These are phyloP conservation scores for Rhodofomes roseus DNA, from an alignment of 1,284 basidiomycete species.

Conservation along the genomic window DNA sequence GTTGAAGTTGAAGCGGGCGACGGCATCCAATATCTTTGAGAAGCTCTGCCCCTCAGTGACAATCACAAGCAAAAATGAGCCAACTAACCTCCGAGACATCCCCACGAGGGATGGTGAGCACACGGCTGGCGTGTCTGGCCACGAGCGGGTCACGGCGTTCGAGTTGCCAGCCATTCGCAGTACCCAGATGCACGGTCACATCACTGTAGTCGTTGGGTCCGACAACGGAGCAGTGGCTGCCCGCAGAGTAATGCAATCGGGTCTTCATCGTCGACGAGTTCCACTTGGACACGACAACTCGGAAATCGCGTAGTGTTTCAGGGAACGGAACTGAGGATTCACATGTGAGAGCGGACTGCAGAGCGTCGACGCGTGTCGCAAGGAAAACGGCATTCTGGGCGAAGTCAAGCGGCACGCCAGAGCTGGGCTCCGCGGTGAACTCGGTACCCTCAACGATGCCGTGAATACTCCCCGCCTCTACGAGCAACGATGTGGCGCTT, in stretches of 20 bases:
- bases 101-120: background rate
- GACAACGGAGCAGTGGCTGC: background rate
- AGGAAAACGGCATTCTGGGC: background rate
- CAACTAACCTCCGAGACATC: background rate
- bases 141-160: background rate
- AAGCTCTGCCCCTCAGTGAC: no score
- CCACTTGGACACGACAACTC: background rate
- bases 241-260: background rate
- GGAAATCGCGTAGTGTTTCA: background rate
- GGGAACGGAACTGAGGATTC: background rate
- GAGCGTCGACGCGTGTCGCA: background rate
- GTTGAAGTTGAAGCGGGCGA: slow-evolving; percentile 1
- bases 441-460: slow-evolving; percentile 8
- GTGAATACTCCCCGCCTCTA: slow-evolving; percentile 10
- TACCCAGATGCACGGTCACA: background rate
- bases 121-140: background rate
- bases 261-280: background rate
- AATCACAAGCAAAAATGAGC: no score
- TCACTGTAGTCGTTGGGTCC: background rate
- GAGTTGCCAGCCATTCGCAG: background rate
- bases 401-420: background rate
- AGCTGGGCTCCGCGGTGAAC: slow-evolving; percentile 1
- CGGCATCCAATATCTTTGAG: background rate
- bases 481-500: background rate
- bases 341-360: background rate